Percentiles rank a stretch among this genome's conserved stretches.
phyloP scores from a whole-genome alignment of 2,329 filamentous ascomycete species.

The Xylariaceae sp. region DNA sequence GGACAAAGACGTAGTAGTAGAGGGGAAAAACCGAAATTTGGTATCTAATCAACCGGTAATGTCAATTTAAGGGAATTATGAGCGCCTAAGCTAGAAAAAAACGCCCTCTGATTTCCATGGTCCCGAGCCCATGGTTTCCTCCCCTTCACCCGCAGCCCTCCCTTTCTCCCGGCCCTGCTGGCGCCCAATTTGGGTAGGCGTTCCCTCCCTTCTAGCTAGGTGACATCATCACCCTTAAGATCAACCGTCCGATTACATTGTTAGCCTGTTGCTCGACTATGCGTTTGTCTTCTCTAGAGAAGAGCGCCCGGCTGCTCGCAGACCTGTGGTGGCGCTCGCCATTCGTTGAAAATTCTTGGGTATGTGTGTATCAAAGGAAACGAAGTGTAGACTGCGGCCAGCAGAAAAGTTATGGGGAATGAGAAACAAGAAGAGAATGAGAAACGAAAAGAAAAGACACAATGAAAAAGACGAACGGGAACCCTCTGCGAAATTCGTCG shows the following conservation, averaged over 20 bases:
- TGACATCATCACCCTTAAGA: conserved; percentile 12
- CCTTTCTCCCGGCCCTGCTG: conserved; percentile 4
- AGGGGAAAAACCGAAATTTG: not conserved
- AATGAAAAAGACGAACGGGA: conserved; percentile 15
- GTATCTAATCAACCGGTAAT: conserved; percentile 18
- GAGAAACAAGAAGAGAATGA: conserved; percentile 1
- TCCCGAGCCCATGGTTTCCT: conserved; percentile 3
- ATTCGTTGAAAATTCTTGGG: conserved; percentile 4
- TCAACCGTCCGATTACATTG: conserved; percentile 6
- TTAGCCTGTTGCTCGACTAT: conserved; percentile 7
- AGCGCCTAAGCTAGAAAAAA: conserved; percentile 8
- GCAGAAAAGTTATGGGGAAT: not conserved
- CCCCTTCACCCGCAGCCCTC: not conserved
- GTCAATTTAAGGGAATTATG: conserved; percentile 16
- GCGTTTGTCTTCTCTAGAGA: conserved; percentile 5
- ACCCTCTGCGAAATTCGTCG: conserved; percentile 12
- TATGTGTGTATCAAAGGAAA: conserved; percentile 8
- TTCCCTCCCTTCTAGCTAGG: conserved; percentile 9
- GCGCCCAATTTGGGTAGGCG: conserved; percentile 2
- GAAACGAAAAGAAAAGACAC: conserved; percentile 3
- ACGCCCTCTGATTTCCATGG: not conserved
- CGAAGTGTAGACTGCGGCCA: conserved; percentile 6
- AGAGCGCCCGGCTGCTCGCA: conserved; percentile 7
- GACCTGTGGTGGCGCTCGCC: conserved; percentile 2
- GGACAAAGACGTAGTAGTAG: not conserved